Conservation (phyloP, 176 grass and related monocot species). For the Elaeis guineensis region DNA sequence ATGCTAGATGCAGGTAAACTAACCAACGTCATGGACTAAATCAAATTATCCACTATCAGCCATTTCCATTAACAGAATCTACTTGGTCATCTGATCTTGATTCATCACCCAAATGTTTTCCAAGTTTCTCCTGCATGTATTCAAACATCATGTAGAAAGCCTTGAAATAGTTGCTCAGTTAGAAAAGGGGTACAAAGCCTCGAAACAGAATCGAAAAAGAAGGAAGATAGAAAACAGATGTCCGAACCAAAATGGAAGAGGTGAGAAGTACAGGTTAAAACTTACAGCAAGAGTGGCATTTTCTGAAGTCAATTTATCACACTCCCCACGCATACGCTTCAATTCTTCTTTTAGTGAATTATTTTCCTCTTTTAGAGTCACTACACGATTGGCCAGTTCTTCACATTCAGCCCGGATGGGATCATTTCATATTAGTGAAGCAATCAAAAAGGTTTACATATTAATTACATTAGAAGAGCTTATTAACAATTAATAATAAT, state of each 20-base stretch:
- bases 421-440: slow-evolving; percentile 14
- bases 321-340: slow-evolving; percentile 47
- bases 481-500: slow-evolving; percentile 10
- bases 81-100: too few relatives aligned
- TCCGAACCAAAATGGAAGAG: too few relatives aligned
- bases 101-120: slow-evolving; percentile 42
- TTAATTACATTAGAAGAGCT: slow-evolving; percentile 10
- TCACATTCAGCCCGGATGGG: slow-evolving; percentile 48
- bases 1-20: too few relatives aligned
- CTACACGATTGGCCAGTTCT: slow-evolving; percentile 45
- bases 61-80: too few relatives aligned
- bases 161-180: slow-evolving; percentile 7
- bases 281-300: slow-evolving; percentile 50
- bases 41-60: too few relatives aligned
- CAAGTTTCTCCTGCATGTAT: slow-evolving; percentile 49
- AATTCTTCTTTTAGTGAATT: slow-evolving; percentile 52
- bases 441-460: neutral
- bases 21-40: too few relatives aligned
- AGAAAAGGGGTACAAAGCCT: neutral
- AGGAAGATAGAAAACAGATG: neutral
- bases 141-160: neutral
- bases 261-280: neutral
- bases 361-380: slow-evolving; percentile 55
- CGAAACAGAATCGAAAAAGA: neutral
- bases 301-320: slow-evolving; percentile 49